Percentiles rank a stretch among this genome's conserved stretches.
These are phyloP conservation scores for Sechiopsis laciniata DNA, from an alignment of 306 rosid genomes.

Conservation along the genomic window DNA sequence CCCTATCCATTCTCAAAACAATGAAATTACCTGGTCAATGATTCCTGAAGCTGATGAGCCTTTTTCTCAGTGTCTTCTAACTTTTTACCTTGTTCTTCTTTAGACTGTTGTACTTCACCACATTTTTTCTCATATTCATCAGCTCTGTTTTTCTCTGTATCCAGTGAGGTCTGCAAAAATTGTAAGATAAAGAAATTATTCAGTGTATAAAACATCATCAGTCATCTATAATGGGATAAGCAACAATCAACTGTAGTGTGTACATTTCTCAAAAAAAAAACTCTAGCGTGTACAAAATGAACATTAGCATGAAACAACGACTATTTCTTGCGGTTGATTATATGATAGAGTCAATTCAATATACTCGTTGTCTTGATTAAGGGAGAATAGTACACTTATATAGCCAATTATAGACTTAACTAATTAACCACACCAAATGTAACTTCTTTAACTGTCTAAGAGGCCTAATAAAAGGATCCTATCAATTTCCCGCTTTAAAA, in stretches of 20 bases:
- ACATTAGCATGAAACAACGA: background rate
- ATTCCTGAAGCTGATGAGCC: slow-evolving; percentile 85
- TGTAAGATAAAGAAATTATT: slow-evolving; percentile 52
- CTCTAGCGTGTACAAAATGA: background rate
- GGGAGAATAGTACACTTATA: too few relatives aligned
- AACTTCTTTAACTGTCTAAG: too few relatives aligned
- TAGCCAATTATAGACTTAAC: too few relatives aligned
- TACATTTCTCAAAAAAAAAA: too few relatives aligned
- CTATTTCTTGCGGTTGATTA: background rate
- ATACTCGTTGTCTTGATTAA: too few relatives aligned
- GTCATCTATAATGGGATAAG: slow-evolving; percentile 17
- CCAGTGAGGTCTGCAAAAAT: slow-evolving; percentile 59
- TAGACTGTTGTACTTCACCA: slow-evolving; percentile 64
- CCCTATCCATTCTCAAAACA: slow-evolving; percentile 28
- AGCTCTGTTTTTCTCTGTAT: slow-evolving; percentile 57
- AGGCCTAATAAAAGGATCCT: too few relatives aligned
- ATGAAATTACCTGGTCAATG: slow-evolving; percentile 77
- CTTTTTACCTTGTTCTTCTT: slow-evolving; percentile 64
- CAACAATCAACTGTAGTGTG: background rate
- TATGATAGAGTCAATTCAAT: background rate
- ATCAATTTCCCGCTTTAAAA: too few relatives aligned
- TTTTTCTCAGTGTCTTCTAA: slow-evolving; percentile 70
- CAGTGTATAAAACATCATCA: slow-evolving; percentile 8
- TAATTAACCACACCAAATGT: too few relatives aligned
- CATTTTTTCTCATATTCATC: slow-evolving; percentile 54